Evolutionary conservation across 345 rosid species (phyloP).

Genomic region (Citrus maxima): DNA sequence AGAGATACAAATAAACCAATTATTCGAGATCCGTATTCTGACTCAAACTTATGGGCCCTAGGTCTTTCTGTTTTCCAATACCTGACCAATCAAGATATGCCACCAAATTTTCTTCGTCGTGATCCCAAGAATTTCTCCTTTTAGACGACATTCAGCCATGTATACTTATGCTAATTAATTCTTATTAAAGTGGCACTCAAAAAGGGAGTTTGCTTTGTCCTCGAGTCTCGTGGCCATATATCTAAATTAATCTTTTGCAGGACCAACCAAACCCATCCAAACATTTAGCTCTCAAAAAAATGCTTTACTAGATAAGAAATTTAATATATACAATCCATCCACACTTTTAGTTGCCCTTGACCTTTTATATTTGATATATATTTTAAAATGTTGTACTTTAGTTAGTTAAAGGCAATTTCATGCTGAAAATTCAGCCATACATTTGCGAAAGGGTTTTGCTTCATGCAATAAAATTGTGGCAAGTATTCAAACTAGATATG

Average conservation of each 20-base stretch:
- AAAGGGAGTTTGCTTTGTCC: background rate
- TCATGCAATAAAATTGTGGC: background rate
- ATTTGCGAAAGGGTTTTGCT: background rate
- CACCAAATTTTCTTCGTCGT: background rate
- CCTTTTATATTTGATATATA: background rate
- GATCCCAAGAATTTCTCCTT: background rate
- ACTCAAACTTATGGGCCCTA: too few relatives aligned
- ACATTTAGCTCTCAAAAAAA: background rate
- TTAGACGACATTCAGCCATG: background rate
- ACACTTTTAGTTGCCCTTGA: background rate
- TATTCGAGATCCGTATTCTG: too few relatives aligned
- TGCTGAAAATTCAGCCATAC: background rate
- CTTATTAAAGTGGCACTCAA: background rate
- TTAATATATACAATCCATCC: background rate
- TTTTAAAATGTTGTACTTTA: background rate
- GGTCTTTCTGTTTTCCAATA: too few relatives aligned
- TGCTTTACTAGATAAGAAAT: background rate
- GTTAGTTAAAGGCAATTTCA: background rate
- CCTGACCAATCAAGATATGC: background rate
- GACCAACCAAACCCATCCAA: background rate
- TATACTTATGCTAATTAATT: background rate
- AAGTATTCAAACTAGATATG: background rate
- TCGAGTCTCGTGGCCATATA: too few relatives aligned
- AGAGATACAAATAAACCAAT: too few relatives aligned
- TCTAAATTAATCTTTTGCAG: background rate